Evolutionary conservation across 495 filamentous ascomycete species (phyloP).

Genomic region (Schizothecium vesticola): DNA sequence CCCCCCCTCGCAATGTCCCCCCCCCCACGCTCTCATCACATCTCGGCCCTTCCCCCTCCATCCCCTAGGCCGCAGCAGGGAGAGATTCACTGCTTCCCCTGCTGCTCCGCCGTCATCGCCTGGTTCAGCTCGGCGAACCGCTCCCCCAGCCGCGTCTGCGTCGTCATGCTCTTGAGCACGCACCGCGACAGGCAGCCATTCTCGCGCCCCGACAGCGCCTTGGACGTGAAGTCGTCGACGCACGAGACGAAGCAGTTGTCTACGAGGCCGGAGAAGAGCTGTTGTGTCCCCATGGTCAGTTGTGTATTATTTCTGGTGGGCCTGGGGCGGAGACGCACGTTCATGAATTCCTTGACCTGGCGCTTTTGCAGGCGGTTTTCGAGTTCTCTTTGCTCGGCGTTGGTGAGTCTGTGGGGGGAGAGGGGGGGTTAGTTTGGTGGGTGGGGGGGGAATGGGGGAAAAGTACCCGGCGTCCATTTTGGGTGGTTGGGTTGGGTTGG

Average conservation of each 20-base stretch:
- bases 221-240: slow-evolving; percentile 97
- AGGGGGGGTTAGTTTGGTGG: slow-evolving; percentile 6
- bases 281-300: slow-evolving; percentile 2
- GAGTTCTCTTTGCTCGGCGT: slow-evolving; percentile 85
- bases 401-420: slow-evolving; percentile 52
- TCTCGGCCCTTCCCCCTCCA: not conserved
- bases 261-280: slow-evolving; percentile 97
- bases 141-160: slow-evolving; percentile 76
- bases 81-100: slow-evolving; percentile 20
- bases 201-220: slow-evolving; percentile 79
- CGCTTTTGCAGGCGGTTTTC: slow-evolving; percentile 86
- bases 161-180: slow-evolving; percentile 90
- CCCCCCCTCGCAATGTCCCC: no score
- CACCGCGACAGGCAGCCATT: slow-evolving; percentile 87
- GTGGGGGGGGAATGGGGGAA: no score
- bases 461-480: slow-evolving; percentile 5
- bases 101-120: slow-evolving; percentile 68
- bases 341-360: slow-evolving; percentile 98
- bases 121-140: slow-evolving; percentile 93
- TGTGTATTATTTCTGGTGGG: no score
- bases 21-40: not conserved
- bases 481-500: not conserved
- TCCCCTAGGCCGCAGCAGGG: not conserved
- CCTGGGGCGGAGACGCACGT: slow-evolving; percentile 48
- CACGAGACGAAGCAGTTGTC: slow-evolving; percentile 95